These are phyloP conservation scores for Exutisphaerella laricina DNA, from an alignment of 2,329 filamentous ascomycete genomes.

Conservation along the genomic window DNA sequence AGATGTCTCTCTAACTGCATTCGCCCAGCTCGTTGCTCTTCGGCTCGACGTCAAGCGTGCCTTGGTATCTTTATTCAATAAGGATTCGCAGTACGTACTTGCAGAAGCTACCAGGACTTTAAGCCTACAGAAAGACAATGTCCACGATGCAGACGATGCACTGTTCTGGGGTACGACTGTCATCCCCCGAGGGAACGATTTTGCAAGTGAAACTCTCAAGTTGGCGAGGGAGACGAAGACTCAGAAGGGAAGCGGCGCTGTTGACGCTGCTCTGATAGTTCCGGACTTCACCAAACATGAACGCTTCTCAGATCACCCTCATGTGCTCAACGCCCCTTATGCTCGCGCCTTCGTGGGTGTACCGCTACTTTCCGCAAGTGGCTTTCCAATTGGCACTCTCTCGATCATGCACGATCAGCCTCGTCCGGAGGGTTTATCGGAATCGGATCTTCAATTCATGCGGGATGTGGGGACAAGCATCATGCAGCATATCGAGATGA, in stretches of 20 bases:
- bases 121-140: conserved; percentile 33
- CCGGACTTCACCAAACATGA: conserved; percentile 21
- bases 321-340: conserved; percentile 21
- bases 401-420: conserved; percentile 54
- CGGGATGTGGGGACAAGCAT: conserved; percentile 53
- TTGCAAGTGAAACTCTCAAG: conserved; percentile 34
- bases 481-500: conserved; percentile 57
- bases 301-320: conserved; percentile 21
- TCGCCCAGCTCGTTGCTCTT: conserved; percentile 40
- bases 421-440: conserved; percentile 43
- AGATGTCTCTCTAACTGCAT: conserved; percentile 35
- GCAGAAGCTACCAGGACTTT: conserved; percentile 44
- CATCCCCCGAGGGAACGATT: conserved; percentile 30
- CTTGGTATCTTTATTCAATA: conserved; percentile 44
- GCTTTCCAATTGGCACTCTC: conserved; percentile 55
- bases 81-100: conserved; percentile 45
- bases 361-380: conserved; percentile 53
- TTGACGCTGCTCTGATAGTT: conserved; percentile 31
- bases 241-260: not conserved
- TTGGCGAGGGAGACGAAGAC: conserved; percentile 5
- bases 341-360: conserved; percentile 53
- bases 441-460: conserved; percentile 49
- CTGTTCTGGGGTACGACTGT: conserved; percentile 28
- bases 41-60: conserved; percentile 33
- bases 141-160: conserved; percentile 32